phyloP scores from a whole-genome alignment of 495 filamentous ascomycete genomes.

The Aspergillus bridgeri region DNA sequence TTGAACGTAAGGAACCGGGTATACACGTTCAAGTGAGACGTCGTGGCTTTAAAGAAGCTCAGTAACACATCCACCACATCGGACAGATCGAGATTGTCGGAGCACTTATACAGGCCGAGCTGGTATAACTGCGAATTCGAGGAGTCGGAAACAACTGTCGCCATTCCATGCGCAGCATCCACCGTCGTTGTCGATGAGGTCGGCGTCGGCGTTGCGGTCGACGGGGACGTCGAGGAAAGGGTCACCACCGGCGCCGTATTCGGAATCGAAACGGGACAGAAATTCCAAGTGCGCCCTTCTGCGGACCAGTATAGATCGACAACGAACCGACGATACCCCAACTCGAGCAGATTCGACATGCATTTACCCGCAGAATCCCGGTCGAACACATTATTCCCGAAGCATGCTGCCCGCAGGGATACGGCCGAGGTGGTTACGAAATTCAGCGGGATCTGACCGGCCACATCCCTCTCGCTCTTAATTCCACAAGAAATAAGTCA shows the following conservation, averaged over 20 bases:
- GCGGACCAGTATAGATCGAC: slow-evolving; percentile 66
- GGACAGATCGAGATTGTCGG: slow-evolving; percentile 43
- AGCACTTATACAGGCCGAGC: slow-evolving; percentile 57
- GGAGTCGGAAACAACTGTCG: slow-evolving; percentile 27
- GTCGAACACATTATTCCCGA: slow-evolving; percentile 49
- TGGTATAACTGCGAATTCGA: slow-evolving; percentile 40
- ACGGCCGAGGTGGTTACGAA: slow-evolving; percentile 55
- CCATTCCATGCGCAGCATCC: slow-evolving; percentile 19
- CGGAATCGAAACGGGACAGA: slow-evolving; percentile 54
- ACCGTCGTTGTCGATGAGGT: not conserved
- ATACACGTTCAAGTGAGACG: slow-evolving; percentile 39
- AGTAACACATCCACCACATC: slow-evolving; percentile 45
- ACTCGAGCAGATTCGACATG: slow-evolving; percentile 57
- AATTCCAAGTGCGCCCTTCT: slow-evolving; percentile 47
- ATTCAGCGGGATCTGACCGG: slow-evolving; percentile 57
- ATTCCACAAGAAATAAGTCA: not conserved
- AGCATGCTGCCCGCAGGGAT: slow-evolving; percentile 56
- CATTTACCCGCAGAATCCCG: slow-evolving; percentile 45
- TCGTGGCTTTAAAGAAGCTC: slow-evolving; percentile 46
- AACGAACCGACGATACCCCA: slow-evolving; percentile 55
- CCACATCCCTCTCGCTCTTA: slow-evolving; percentile 62
- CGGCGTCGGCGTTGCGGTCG: slow-evolving; percentile 24
- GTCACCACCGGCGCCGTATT: slow-evolving; percentile 21
- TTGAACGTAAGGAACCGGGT: slow-evolving; percentile 55
- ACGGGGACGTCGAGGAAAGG: slow-evolving; percentile 21